A percentile compares a stretch with the other conserved stretches of the same genome.
Evolutionary conservation across 2,329 filamentous ascomycete species (phyloP).

Genomic region (Aspergillus sp.): DNA sequence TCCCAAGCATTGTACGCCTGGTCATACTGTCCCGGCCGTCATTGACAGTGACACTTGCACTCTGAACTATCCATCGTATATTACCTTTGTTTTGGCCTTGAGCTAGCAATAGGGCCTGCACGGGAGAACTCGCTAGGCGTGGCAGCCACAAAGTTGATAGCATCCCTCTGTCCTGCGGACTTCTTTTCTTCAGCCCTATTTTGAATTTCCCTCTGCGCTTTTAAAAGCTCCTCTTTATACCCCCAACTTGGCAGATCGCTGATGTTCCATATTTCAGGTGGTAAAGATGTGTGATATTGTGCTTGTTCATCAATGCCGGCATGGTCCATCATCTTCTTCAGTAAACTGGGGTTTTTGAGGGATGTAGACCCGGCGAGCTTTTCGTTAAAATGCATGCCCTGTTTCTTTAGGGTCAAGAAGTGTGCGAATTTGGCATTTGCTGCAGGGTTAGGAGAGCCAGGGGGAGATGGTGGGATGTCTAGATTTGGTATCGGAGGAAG

Average conservation of each 20-base stretch:
- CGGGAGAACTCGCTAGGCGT: constrained; percentile 6
- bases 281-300: constrained; percentile 57
- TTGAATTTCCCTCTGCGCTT: constrained; percentile 42
- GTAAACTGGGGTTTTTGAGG: constrained; percentile 61
- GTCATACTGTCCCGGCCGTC: background rate
- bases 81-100: constrained; percentile 11
- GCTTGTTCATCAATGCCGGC: constrained; percentile 56
- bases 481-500: constrained; percentile 49
- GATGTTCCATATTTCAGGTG: constrained; percentile 44
- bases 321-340: constrained; percentile 60
- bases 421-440: constrained; percentile 60
- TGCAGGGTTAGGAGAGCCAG: constrained; percentile 46
- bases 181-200: constrained; percentile 39
- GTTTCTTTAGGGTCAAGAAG: constrained; percentile 63
- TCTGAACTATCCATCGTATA: background rate
- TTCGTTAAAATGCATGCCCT: constrained; percentile 65
- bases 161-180: constrained; percentile 35
- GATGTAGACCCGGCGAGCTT: constrained; percentile 60
- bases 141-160: constrained; percentile 45
- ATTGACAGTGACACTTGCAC: background rate
- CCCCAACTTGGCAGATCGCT: constrained; percentile 44
- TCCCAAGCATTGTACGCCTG: background rate
- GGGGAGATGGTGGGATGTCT: constrained; percentile 49
- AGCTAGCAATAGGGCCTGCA: constrained; percentile 5
- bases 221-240: constrained; percentile 51